These are phyloP conservation scores for Cadophora sp. DNA, from an alignment of 2,329 filamentous ascomycete species.

Conservation along the genomic window DNA sequence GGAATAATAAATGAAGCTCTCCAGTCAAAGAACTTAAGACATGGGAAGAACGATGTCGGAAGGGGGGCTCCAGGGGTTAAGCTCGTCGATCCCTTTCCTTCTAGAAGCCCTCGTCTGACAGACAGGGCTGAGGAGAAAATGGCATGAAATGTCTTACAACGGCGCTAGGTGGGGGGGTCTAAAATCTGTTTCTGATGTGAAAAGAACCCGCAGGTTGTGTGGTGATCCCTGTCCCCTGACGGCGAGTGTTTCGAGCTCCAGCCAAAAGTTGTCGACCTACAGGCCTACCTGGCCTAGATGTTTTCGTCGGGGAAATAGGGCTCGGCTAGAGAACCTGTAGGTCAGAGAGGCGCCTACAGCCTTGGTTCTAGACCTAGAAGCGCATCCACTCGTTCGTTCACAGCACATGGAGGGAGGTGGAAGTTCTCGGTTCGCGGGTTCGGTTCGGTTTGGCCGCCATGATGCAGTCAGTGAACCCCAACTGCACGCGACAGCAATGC, in stretches of 20 bases:
- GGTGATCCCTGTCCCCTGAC: conserved; percentile 32
- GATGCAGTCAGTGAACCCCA: background rate
- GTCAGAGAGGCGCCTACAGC: background rate
- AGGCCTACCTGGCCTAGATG: background rate
- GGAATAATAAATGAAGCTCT: background rate
- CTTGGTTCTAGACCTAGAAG: background rate
- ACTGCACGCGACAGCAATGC: background rate
- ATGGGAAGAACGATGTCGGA: background rate
- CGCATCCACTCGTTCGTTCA: background rate
- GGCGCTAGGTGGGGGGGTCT: conserved; percentile 16
- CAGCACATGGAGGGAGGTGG: background rate
- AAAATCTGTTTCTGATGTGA: conserved; percentile 23
- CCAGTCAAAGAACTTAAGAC: background rate
- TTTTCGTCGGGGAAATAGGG: background rate
- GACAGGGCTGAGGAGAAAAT: conserved; percentile 17
- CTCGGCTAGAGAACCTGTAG: background rate
- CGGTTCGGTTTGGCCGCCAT: conserved; percentile 2
- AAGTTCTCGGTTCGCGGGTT: background rate
- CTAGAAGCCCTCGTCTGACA: conserved; percentile 29
- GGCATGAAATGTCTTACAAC: conserved; percentile 31
- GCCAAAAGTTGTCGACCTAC: background rate
- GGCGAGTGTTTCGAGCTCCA: conserved; percentile 30
- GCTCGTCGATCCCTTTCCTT: conserved; percentile 27
- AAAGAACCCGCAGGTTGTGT: conserved; percentile 24
- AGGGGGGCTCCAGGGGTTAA: background rate